Conservation (phyloP, 23 red algal genomes). For the Cyanidioschyzon merolae region DNA sequence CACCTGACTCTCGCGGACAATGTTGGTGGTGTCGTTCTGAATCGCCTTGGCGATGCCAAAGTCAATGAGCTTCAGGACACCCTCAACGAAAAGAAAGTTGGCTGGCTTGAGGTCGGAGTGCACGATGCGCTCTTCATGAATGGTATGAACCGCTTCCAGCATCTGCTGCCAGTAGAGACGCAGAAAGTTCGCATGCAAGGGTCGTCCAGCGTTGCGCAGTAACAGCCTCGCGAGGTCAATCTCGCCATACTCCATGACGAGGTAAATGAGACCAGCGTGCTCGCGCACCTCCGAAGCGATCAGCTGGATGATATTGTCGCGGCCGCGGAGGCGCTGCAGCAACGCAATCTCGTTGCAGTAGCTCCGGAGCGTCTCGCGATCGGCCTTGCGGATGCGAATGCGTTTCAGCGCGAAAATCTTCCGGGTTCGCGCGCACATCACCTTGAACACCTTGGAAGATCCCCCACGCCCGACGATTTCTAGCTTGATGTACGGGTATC, state of each 20-base stretch:
- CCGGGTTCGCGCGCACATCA: conserved; percentile 38
- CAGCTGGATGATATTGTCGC: conserved; percentile 60
- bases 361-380: conserved; percentile 29
- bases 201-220: conserved; percentile 18
- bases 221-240: conserved; percentile 64
- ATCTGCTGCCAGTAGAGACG: conserved; percentile 90
- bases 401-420: conserved; percentile 74
- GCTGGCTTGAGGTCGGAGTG: conserved; percentile 97
- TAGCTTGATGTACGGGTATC: conserved; percentile 45
- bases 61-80: conserved; percentile 90
- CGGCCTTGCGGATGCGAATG: conserved; percentile 44
- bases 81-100: conserved; percentile 89
- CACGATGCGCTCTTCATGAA: conserved; percentile 81
- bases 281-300: conserved; percentile 69
- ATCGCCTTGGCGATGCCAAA: conserved; percentile 98
- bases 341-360: conserved; percentile 87
- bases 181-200: conserved; percentile 45
- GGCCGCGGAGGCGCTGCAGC: conserved; percentile 43
- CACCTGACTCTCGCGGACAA: conserved; percentile 67
- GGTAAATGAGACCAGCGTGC: conserved; percentile 41
- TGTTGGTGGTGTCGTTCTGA: conserved; percentile 83
- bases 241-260: conserved; percentile 95
- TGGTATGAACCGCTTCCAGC: conserved; percentile 84
- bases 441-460: conserved; percentile 91
- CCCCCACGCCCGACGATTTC: conserved; percentile 76